phyloP scores from a whole-genome alignment of 2,329 filamentous ascomycete species.

The Cladosporium austrohemisphaericum region DNA sequence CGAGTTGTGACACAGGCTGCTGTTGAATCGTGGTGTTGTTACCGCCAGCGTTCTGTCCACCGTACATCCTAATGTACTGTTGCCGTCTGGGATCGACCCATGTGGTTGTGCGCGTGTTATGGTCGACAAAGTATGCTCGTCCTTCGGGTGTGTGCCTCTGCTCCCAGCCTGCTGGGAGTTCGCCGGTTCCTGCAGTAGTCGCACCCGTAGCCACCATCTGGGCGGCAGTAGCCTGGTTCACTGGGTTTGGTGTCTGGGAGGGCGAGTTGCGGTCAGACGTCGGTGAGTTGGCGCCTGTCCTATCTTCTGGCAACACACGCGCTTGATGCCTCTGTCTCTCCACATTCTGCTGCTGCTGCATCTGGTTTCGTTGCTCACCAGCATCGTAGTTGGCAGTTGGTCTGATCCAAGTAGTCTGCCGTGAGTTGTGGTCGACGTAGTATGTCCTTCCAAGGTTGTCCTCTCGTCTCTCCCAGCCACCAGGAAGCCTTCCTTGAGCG shows the following conservation, averaged over 20 bases:
- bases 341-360: slow-evolving; percentile 87
- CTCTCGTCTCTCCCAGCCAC: slow-evolving; percentile 93
- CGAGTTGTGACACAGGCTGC: slow-evolving; percentile 94
- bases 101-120: slow-evolving; percentile 95
- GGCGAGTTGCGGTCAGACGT: slow-evolving; percentile 49
- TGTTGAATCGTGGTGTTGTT: slow-evolving; percentile 86
- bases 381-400: slow-evolving; percentile 76
- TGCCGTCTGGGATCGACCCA: slow-evolving; percentile 97
- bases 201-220: slow-evolving; percentile 94
- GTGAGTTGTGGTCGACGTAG: slow-evolving; percentile 96
- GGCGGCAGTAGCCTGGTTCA: slow-evolving; percentile 55
- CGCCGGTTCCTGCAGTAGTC: slow-evolving; percentile 89
- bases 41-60: slow-evolving; percentile 65
- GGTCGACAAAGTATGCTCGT: slow-evolving; percentile 93
- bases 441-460: slow-evolving; percentile 94
- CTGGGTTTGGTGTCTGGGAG: slow-evolving; percentile 32
- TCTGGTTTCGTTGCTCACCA: slow-evolving; percentile 69
- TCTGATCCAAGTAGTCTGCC: slow-evolving; percentile 93
- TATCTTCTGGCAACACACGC: slow-evolving; percentile 89
- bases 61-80: slow-evolving; percentile 98
- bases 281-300: slow-evolving; percentile 88
- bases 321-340: slow-evolving; percentile 94
- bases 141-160: slow-evolving; percentile 94
- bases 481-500: slow-evolving; percentile 83
- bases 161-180: slow-evolving; percentile 94